Evolutionary conservation across 768 basidiomycete species (phyloP).

Genomic region (Phanerochaete carnosa): DNA sequence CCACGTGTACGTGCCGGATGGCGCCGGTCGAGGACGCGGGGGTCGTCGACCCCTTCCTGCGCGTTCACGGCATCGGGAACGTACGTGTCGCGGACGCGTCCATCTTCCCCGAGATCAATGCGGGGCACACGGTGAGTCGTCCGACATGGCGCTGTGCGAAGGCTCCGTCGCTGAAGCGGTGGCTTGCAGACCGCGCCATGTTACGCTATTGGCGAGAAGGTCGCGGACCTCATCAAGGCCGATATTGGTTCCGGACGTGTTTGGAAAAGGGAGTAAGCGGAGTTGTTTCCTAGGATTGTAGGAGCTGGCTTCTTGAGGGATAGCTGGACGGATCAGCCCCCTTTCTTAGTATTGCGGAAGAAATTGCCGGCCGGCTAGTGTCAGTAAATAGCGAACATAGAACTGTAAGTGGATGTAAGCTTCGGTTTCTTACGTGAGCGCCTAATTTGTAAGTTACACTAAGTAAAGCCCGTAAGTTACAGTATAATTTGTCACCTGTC

Average conservation of each 20-base stretch:
- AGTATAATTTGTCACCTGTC: too few relatives aligned
- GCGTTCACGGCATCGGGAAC: slow-evolving; percentile 40
- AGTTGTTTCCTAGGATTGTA: too few relatives aligned
- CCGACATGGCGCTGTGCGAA: neutral
- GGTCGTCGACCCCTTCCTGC: slow-evolving; percentile 40
- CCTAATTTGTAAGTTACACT: too few relatives aligned
- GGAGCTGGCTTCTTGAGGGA: too few relatives aligned
- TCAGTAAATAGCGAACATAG: too few relatives aligned
- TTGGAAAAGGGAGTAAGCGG: too few relatives aligned
- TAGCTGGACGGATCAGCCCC: too few relatives aligned
- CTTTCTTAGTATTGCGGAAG: too few relatives aligned
- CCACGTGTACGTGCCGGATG: slow-evolving; percentile 39
- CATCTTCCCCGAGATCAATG: slow-evolving; percentile 39
- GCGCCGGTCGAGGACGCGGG: slow-evolving; percentile 33
- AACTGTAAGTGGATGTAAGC: too few relatives aligned
- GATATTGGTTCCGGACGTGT: neutral
- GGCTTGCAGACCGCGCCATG: slow-evolving; percentile 10
- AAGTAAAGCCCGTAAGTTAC: too few relatives aligned
- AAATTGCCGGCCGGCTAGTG: too few relatives aligned
- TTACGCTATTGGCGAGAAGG: slow-evolving; percentile 16
- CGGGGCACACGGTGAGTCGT: slow-evolving; percentile 42
- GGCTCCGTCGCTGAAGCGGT: neutral
- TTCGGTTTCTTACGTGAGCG: too few relatives aligned
- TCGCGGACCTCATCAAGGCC: slow-evolving; percentile 15
- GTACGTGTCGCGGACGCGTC: slow-evolving; percentile 47